Conservation (phyloP, 2,329 filamentous ascomycete genomes). For the Alternaria conjuncta region DNA sequence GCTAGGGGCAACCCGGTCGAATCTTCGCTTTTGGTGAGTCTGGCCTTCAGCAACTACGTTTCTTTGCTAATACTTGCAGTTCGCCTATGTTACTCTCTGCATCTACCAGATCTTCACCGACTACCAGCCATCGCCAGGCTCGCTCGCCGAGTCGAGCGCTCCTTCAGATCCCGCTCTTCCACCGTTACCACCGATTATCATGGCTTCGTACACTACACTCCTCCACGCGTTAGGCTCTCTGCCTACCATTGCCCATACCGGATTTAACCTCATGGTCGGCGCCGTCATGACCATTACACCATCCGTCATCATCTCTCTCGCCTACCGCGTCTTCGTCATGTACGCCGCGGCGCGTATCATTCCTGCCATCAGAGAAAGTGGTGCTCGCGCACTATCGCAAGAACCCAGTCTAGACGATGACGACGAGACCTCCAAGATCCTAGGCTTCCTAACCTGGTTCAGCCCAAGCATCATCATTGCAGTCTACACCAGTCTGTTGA, state of each 20-base stretch:
- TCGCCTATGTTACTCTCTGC: constrained; percentile 97
- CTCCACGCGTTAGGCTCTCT: constrained; percentile 82
- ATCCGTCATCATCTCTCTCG: constrained; percentile 91
- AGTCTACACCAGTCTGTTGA: constrained; percentile 91
- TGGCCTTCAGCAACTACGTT: not conserved
- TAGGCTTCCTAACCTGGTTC: constrained; percentile 90
- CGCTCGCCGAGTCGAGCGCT: constrained; percentile 60
- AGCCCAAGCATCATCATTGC: constrained; percentile 93
- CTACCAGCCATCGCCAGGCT: constrained; percentile 77
- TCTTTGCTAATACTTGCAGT: constrained; percentile 52
- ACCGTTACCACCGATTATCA: constrained; percentile 95
- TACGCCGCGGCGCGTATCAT: constrained; percentile 97
- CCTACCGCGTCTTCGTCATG: constrained; percentile 92
- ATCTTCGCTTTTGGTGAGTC: constrained; percentile 75
- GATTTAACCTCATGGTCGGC: constrained; percentile 84
- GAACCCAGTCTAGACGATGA: constrained; percentile 86
- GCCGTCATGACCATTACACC: constrained; percentile 96
- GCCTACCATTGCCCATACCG: constrained; percentile 82
- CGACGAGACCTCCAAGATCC: constrained; percentile 78
- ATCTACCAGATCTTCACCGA: constrained; percentile 99
- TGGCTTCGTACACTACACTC: constrained; percentile 95
- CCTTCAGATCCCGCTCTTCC: constrained; percentile 84
- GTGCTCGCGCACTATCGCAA: constrained; percentile 80
- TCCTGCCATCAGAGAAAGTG: constrained; percentile 86
- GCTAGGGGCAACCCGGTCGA: constrained; percentile 94